Base-by-base conservation (phyloP, 352 stramenopile genomes). In the Aphanomyces cochlioides region DNA sequence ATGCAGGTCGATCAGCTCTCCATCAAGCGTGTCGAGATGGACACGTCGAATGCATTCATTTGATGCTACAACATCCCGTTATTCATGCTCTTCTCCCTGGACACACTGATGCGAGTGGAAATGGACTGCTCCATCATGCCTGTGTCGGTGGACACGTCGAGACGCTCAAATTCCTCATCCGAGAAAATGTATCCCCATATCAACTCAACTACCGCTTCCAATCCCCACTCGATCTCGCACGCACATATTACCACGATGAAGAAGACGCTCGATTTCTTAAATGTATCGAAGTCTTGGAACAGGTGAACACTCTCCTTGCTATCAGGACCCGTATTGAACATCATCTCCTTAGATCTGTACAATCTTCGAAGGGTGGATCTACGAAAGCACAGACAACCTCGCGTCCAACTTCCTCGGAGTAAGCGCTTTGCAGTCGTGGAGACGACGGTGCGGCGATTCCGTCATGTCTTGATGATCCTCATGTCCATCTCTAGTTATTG, bases 341-440 rank as follows among this genome's bases (percentile, higher is more conserved):
- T 38, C 21, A 10, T 57, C 59, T 17, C n/a, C 54, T 13, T 38
- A 70, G 64, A 47, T 47, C 36, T 70, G 64, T 36, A 70, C 47
- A 7, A 39, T 70, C n/a, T 70, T 70, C 48, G 64, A 70, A 70
- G 85, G 84, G 0, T 95, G 87, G 87, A 64, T 95, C 8, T 85
- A 93, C 75, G 81, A 91, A 75, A 82, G 86, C 67, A 74, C 84
- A 3, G 87, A 95, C 69, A 95, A 92, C 56, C 72, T 93, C 56
- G 70, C 93, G 38, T 95, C 87, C 7, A 77, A 90, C 68, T 80
- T 84, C 5, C 90, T 85, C 3, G 84, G 85, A 0, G 72, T 93
- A 13, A 81, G 83, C n/a, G 74, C 79, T 47, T 73, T 95, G 37
- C 84, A 92, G 53, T 92, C 85, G 61, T 95, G 87, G 87, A 93